Conservation (phyloP, 805 yeast species). For the Metschnikowia gelsemii region DNA sequence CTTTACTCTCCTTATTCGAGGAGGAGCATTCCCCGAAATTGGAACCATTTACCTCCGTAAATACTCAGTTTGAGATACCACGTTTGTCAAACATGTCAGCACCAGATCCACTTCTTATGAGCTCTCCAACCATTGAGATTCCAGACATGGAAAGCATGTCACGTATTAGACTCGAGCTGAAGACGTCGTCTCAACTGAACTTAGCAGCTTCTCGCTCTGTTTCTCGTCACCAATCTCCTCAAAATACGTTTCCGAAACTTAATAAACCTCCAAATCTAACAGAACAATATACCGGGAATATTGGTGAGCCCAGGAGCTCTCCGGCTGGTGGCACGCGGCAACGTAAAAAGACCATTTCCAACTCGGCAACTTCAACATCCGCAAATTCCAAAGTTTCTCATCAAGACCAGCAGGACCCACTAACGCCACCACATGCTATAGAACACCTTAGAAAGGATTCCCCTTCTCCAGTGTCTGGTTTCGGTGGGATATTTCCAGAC, state of each 20-base stretch:
- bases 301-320: conserved; percentile 33
- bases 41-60: conserved; percentile 7
- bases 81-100: conserved; percentile 14
- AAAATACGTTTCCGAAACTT: conserved; percentile 19
- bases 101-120: conserved; percentile 18
- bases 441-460: conserved; percentile 23
- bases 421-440: conserved; percentile 17
- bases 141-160: conserved; percentile 58
- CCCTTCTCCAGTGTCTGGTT: conserved; percentile 31
- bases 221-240: conserved; percentile 10
- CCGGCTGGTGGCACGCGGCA: conserved; percentile 25
- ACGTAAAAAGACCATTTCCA: conserved; percentile 40
- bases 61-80: conserved; percentile 12
- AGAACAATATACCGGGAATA: conserved; percentile 44
- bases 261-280: conserved; percentile 44
- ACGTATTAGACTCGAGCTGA: conserved; percentile 20
- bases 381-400: conserved; percentile 6
- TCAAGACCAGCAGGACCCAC: conserved; percentile 13
- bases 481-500: conserved; percentile 14
- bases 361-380: conserved; percentile 26
- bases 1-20: conserved; percentile 19
- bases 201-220: conserved; percentile 9
- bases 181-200: conserved; percentile 11
- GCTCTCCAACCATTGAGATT: conserved; percentile 66
- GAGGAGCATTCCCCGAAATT: conserved; percentile 10